These are phyloP conservation scores for Neonectria ditissima DNA, from an alignment of 2,329 filamentous ascomycete species.

Conservation along the genomic window DNA sequence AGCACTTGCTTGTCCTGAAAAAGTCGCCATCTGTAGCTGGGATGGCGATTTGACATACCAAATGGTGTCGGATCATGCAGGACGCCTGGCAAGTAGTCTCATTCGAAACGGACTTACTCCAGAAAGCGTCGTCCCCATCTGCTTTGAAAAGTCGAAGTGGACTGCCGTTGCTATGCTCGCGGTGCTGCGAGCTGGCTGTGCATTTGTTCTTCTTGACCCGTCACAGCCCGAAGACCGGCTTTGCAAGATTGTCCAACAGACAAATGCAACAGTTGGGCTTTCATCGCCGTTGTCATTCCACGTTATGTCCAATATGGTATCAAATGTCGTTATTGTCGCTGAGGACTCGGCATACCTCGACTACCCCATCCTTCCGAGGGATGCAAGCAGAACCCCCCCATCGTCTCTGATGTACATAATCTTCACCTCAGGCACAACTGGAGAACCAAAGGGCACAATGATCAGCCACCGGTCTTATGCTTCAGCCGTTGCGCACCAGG, in stretches of 20 bases:
- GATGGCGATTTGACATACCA: slow-evolving; percentile 52
- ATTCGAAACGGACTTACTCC: slow-evolving; percentile 43
- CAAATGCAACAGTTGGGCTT: neutral
- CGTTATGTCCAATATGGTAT: neutral
- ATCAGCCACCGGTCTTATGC: slow-evolving; percentile 7
- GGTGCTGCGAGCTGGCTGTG: slow-evolving; percentile 40
- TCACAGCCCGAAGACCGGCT: slow-evolving; percentile 18
- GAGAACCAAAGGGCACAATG: slow-evolving; percentile 13
- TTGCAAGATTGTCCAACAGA: slow-evolving; percentile 5
- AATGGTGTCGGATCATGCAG: slow-evolving; percentile 53
- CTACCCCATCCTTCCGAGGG: neutral
- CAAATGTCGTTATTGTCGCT: neutral
- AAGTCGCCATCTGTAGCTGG: slow-evolving; percentile 38
- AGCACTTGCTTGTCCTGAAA: slow-evolving; percentile 22
- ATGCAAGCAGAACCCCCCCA: neutral
- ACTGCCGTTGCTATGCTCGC: slow-evolving; percentile 37
- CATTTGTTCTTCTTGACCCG: slow-evolving; percentile 32
- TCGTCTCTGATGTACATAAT: slow-evolving; percentile 7
- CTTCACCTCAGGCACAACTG: slow-evolving; percentile 19
- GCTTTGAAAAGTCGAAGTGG: slow-evolving; percentile 42
- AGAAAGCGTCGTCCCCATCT: slow-evolving; percentile 35
- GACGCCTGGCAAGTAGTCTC: slow-evolving; percentile 52
- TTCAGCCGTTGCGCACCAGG: neutral
- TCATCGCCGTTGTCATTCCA: neutral
- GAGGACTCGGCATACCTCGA: neutral